Base-by-base conservation (phyloP, 805 yeast species). In the Debaryomyces castellii region DNA sequence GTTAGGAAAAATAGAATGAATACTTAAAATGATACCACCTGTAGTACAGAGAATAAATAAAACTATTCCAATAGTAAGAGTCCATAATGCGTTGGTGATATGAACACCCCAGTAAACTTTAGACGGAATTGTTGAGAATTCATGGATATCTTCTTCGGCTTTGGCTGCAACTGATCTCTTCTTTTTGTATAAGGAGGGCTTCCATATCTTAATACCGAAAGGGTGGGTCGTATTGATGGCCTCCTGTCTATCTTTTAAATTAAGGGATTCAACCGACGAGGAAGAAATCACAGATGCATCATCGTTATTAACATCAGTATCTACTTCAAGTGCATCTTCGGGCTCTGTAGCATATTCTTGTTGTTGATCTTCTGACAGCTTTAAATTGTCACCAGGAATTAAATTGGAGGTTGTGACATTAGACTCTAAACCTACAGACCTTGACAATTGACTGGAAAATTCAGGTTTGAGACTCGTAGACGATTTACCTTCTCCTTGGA, bases 171-270 rank as follows among this genome's bases (percentile, higher is more conserved):
- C 97, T 3, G 97, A 88, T 58, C 99, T 82, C 48, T 80, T 78
- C 64, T 94, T 94, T 63, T 94, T 94, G 68, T 94, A 94, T 45
- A 94, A 72, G 2, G 98, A 97, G 1, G 99, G 99, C 60, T 94
- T 94, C 99, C 99, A 94, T 57, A 94, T 89, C 64, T 96, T 85
- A 39, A 94, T 92, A 76, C 99, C 99, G 59, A 94, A 94, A 0
- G 99, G 99, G 71, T 94, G 99, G 4, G 97, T 90, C 43, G 87
- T 83, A 61, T 94, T 94, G 61, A 94, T 94, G 12, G 99, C 99
- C 55, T 88, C 91, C 65, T 94, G 99, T 52, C 97, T 82, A 54
- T 91, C 96, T 49, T 94, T 76, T 44, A 92, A 74, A 4, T 96
- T 94, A 61, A 87, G 85, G 4, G 96, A 86, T 63, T 92, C 97